These are phyloP conservation scores for Wickerhamomyces kurtzmanii DNA, from an alignment of 805 yeast genomes.

Conservation along the genomic window DNA sequence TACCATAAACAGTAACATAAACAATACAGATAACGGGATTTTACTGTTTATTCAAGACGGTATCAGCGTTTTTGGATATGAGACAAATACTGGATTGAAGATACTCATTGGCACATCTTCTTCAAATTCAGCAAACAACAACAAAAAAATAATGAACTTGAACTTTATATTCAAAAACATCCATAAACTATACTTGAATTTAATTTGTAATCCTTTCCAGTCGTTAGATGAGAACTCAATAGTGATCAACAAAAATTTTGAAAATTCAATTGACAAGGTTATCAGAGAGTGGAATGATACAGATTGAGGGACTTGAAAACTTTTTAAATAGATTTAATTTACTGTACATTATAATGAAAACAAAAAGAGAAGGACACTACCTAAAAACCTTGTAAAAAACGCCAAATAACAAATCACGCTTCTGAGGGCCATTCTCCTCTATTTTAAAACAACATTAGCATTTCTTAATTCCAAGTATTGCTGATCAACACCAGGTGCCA, in stretches of 20 bases:
- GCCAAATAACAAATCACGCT: too few species aligned
- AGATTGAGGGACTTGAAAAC: too few species aligned
- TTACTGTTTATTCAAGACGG: constrained; percentile 61
- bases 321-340: too few species aligned
- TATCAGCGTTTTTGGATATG: constrained; percentile 57
- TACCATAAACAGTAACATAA: constrained; percentile 20
- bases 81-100: constrained; percentile 59
- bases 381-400: too few species aligned
- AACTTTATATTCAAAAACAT: constrained; percentile 26
- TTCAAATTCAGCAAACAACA: constrained; percentile 16
- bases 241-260: constrained; percentile 8
- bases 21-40: constrained; percentile 24
- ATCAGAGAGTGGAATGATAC: too few species aligned
- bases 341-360: too few species aligned
- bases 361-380: too few species aligned
- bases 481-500: constrained; percentile 91
- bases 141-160: constrained; percentile 8
- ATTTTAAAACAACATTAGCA: constrained; percentile 78
- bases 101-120: constrained; percentile 45
- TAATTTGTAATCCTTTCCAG: constrained; percentile 58
- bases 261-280: too few species aligned
- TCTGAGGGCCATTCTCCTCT: too few species aligned
- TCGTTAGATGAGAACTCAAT: constrained; percentile 17
- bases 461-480: constrained; percentile 81
- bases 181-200: constrained; percentile 43